phyloP scores from a whole-genome alignment of 495 filamentous ascomycete species.

The Parathielavia appendiculata region DNA sequence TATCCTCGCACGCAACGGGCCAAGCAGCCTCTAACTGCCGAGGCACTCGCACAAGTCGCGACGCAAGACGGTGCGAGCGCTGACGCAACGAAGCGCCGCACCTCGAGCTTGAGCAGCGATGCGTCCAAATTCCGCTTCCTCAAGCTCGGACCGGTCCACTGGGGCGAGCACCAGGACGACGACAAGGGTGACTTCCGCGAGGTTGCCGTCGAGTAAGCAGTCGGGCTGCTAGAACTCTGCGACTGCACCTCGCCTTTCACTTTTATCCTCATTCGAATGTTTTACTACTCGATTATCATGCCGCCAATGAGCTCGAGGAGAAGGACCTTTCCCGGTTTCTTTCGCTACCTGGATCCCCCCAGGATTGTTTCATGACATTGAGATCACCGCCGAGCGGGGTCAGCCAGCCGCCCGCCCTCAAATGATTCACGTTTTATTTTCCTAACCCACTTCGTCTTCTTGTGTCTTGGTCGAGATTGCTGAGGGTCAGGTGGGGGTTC shows the following conservation, averaged over 20 bases:
- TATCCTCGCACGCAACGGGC: slow-evolving; percentile 32
- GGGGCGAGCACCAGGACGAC: slow-evolving; percentile 43
- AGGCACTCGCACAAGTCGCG: slow-evolving; percentile 21
- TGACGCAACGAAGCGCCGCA: slow-evolving; percentile 27
- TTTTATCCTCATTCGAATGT: no score
- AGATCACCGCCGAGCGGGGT: no score
- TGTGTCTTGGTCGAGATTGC: neutral
- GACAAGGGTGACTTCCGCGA: slow-evolving; percentile 44
- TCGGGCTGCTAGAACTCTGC: neutral
- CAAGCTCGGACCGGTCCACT: slow-evolving; percentile 48
- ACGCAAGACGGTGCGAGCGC: slow-evolving; percentile 12
- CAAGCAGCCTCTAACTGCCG: slow-evolving; percentile 23
- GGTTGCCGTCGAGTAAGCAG: slow-evolving; percentile 39
- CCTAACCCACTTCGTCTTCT: neutral
- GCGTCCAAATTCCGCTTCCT: slow-evolving; percentile 41
- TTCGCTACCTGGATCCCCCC: no score
- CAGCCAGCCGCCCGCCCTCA: neutral
- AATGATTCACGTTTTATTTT: slow-evolving; percentile 11
- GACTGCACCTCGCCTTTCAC: neutral
- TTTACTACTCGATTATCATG: neutral
- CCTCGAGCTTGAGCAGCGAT: slow-evolving; percentile 35
- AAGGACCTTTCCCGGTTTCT: no score
- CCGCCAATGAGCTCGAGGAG: neutral
- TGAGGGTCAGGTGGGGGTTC: neutral
- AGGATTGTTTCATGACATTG: no score